Conservation (phyloP, 2,329 filamentous ascomycete genomes). For the Xylaria polymorpha region DNA sequence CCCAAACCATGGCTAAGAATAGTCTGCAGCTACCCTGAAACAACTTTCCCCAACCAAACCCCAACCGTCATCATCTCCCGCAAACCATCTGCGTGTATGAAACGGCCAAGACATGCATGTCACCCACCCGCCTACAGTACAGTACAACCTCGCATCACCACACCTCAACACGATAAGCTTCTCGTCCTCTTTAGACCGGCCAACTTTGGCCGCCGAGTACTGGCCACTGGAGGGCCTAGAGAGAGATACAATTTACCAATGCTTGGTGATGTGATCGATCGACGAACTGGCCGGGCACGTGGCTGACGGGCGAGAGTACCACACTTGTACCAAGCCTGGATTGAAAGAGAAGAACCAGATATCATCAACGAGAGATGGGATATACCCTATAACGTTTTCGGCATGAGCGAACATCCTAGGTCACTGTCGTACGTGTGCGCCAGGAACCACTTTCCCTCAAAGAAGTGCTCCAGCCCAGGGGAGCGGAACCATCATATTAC, state of each 20-base stretch:
- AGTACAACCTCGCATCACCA: conserved; percentile 13
- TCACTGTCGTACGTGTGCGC: background rate
- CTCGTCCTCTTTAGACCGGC: conserved; percentile 10
- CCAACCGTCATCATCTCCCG: conserved; percentile 17
- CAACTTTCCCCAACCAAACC: conserved; percentile 12
- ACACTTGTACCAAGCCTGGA: background rate
- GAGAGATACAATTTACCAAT: background rate
- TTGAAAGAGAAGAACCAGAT: background rate
- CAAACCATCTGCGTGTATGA: conserved; percentile 31
- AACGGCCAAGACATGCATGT: conserved; percentile 33
- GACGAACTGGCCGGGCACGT: conserved; percentile 21
- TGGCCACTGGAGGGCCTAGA: background rate
- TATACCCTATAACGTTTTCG: background rate
- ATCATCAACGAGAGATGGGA: background rate
- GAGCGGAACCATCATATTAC: background rate
- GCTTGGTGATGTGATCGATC: conserved; percentile 8
- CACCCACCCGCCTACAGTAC: conserved; percentile 26
- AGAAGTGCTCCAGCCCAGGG: background rate
- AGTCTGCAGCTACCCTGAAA: conserved; percentile 32
- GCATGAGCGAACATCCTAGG: background rate
- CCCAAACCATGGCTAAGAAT: conserved; percentile 32
- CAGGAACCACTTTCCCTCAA: background rate
- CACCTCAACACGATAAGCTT: conserved; percentile 24
- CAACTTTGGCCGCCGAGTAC: conserved; percentile 8
- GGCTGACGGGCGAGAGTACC: conserved; percentile 7